These are phyloP conservation scores for Penicillium fuscoglaucum DNA, from an alignment of 2,329 filamentous ascomycete genomes.

Conservation along the genomic window DNA sequence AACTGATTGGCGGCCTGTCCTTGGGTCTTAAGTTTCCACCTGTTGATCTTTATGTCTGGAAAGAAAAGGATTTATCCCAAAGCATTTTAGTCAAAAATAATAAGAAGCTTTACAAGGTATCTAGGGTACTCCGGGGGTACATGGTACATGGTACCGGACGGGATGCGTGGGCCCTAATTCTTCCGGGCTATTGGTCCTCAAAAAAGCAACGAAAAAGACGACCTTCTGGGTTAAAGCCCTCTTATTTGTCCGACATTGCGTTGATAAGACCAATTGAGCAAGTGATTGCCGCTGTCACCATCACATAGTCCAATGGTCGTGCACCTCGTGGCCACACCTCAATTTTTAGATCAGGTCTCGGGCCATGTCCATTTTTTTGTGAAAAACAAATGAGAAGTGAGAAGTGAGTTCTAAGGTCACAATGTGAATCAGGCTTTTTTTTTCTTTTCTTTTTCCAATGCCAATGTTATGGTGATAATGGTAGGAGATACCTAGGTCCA, in stretches of 20 bases:
- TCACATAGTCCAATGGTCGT: constrained; percentile 22
- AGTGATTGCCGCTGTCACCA: constrained; percentile 29
- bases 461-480: not conserved
- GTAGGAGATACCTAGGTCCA: not conserved
- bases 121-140: not conserved
- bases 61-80: not conserved
- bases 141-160: not conserved
- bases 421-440: not conserved
- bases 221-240: not conserved
- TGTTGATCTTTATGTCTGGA: constrained; percentile 17
- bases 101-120: not conserved
- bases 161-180: constrained; percentile 1
- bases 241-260: constrained; percentile 11
- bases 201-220: not conserved
- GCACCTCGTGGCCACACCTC: constrained; percentile 25
- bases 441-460: not conserved
- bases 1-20: constrained; percentile 16
- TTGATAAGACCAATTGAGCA: constrained; percentile 26
- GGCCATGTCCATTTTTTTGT: not conserved
- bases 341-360: constrained; percentile 5
- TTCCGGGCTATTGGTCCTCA: not conserved
- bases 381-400: not conserved
- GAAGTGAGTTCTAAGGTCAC: not conserved
- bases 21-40: constrained; percentile 15
- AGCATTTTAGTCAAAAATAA: not conserved